Base-by-base conservation (phyloP, 495 filamentous ascomycete genomes). In the Hypomontagnella monticulosa region DNA sequence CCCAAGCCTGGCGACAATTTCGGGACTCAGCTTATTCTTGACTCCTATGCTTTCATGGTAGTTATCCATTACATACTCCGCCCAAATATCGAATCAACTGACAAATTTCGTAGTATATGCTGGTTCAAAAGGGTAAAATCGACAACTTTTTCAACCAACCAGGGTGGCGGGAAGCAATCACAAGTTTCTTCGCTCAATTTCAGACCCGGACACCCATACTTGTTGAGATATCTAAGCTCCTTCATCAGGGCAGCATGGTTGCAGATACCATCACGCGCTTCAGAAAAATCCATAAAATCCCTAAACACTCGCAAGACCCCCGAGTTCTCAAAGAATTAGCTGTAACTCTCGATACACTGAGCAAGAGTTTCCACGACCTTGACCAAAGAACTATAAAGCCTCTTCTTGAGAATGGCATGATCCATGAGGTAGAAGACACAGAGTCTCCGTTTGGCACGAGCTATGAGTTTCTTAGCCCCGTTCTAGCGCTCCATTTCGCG, bases 11-110 rank as follows among this genome's bases (percentile, higher is more conserved):
- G 51, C 15, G 57, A 66, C 8, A 38, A 51, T 4, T 36, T 66
- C 33, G 56, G 56, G 9, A 50, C 16, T n/a, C 56, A 66, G 20
- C 57, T 66, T 11, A 57, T 66, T 20, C 49, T 66, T 0, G 57
- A 60, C 9, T 61, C 63, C 9, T 61, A 56, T 38, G 27, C 19
- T 36, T 66, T 50, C 14, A 44, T 66, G 33, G 63, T 66, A 61
- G 49, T 7, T 16, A 16, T 5, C 10, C 1, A 4, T 10, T 51
- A 3, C 15, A 1, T 1, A 0, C n/a, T 4, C 3, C 11, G 0
- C 7, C 32, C 19, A 10, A 30, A 32, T 0, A 14, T 12, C 12
- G 0, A 7, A 1, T 48, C 6, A 23, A 43, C 57, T 66, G 56
- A 66, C 10, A 16, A 4, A 7, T 20, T 38, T 16, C 2, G 43